These are phyloP conservation scores for Chlorella variabilis DNA, from an alignment of 163 green algal species.

Conservation along the genomic window DNA sequence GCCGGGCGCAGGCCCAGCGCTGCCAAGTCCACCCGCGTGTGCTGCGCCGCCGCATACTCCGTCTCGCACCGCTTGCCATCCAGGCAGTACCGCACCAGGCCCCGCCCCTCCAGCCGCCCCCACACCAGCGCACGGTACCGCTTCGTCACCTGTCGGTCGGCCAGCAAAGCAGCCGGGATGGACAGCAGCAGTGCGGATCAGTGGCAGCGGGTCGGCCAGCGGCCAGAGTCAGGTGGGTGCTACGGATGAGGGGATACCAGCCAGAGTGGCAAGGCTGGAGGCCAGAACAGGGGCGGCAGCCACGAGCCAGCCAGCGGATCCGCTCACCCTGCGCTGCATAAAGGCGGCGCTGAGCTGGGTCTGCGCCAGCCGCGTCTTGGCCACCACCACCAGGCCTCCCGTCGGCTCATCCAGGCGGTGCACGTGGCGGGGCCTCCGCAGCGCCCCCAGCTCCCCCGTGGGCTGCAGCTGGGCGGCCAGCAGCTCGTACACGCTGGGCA, in stretches of 20 bases:
- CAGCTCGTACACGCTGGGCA: neutral
- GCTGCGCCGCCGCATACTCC: slow-evolving; percentile 44
- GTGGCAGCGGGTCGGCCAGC: too few species aligned
- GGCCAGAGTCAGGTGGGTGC: too few species aligned
- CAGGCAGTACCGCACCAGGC: slow-evolving; percentile 49
- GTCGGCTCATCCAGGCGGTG: slow-evolving; percentile 73
- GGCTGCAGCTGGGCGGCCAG: slow-evolving; percentile 30
- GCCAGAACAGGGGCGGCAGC: too few species aligned
- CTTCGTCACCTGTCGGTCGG: slow-evolving; percentile 39
- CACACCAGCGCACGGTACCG: slow-evolving; percentile 49
- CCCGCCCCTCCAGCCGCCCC: slow-evolving; percentile 49
- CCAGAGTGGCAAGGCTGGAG: neutral
- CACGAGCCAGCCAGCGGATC: too few species aligned
- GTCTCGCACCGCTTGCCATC: slow-evolving; percentile 49
- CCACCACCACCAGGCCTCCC: slow-evolving; percentile 70
- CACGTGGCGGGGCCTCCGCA: slow-evolving; percentile 46
- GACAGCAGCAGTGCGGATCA: too few species aligned
- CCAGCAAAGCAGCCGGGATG: neutral
- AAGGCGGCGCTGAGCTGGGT: slow-evolving; percentile 54
- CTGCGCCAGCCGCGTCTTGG: slow-evolving; percentile 68
- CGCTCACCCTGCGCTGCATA: slow-evolving; percentile 40
- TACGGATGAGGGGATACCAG: too few species aligned
- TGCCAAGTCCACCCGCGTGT: neutral
- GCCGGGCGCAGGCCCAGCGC: neutral
- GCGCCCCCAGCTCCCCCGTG: slow-evolving; percentile 29